Base-by-base conservation (phyloP, 2,329 filamentous ascomycete species). In the Tolypocladium amazonense region DNA sequence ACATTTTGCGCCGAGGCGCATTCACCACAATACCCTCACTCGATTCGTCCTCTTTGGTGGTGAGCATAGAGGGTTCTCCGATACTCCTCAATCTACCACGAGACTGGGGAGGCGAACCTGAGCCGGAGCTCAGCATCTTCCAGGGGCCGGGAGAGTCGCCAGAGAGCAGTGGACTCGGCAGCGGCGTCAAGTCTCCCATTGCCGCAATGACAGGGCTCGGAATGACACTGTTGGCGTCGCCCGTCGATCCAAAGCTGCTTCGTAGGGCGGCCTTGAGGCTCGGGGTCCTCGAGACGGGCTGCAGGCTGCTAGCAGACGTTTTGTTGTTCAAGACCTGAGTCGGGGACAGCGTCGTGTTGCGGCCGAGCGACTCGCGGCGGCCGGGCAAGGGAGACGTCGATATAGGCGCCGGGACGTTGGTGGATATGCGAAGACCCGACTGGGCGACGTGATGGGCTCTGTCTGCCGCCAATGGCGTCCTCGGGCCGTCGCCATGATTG, bases 131-230 rank as follows among this genome's bases (percentile, higher is more conserved):
- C 59, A 85, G 72, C 69, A 77, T 78, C 70, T 79, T 85, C 87
- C 87, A 86, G 27, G 86, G 85, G 33, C 86, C 85, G 15, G 86
- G 83, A 1, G 87, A 88, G 66, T 87, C 85, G 63, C 77, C 77
- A 5, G 79, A 79, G 66, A 88, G 79, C 54, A 92, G 79, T 4
- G 89, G 89, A 27, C 89, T 93, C 3, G 89, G 89, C 39, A 94
- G 76, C 59, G 89, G 89, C 4, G 90, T 93, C 63, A 94, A 76
- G 70, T 91, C 88, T 62, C 86, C 85, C 84, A 92, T 88, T 54
- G 88, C 88, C 61, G 85, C 82, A 59, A 92, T 83, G 64, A 89
- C 82, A 4, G 89, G 89, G 59, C 88, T 92, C 8, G 88, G 83
- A n/a, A 88, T 79, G 37, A 81, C 77, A 4, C 88, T 91, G 66